Conservation (phyloP, 225 moss, liverwort and hornwort genomes). For the Pleurozium schreberi region DNA sequence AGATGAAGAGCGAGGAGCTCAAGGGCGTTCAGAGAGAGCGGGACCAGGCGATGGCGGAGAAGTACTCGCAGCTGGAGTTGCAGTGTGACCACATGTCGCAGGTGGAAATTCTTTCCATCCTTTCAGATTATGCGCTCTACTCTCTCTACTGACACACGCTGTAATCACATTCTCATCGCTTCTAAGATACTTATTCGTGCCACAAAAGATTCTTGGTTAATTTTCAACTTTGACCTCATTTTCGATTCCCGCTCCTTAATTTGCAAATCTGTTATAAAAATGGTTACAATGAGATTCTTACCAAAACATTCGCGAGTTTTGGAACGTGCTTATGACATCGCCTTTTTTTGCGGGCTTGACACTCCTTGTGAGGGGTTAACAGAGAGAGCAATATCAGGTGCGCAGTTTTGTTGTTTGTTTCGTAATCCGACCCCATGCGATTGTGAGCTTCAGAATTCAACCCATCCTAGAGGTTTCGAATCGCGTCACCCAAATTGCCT, state of each 20-base stretch:
- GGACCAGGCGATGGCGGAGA: slow-evolving; percentile 5
- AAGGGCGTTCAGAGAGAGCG: slow-evolving; percentile 5
- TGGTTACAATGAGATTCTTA: neutral
- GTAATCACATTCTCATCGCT: neutral
- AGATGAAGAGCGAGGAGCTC: slow-evolving; percentile 16
- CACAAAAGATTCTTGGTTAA: neutral
- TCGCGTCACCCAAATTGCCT: neutral
- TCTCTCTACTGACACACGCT: neutral
- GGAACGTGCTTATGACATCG: neutral
- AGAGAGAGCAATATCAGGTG: neutral
- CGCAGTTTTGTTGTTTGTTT: neutral
- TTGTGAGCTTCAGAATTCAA: neutral
- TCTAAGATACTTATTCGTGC: neutral
- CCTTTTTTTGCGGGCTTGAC: neutral
- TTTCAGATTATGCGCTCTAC: neutral
- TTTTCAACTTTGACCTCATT: neutral
- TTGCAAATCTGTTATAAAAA: no score
- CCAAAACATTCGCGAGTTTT: no score
- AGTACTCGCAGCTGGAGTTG: slow-evolving; percentile 15
- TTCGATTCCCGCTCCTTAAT: no score
- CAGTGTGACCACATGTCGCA: neutral
- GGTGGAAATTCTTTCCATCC: neutral
- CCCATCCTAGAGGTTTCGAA: neutral
- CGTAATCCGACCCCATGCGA: neutral
- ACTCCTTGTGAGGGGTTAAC: neutral